Evolutionary conservation across 768 basidiomycete species (phyloP).

Genomic region (Leccinellum rugosiceps): DNA sequence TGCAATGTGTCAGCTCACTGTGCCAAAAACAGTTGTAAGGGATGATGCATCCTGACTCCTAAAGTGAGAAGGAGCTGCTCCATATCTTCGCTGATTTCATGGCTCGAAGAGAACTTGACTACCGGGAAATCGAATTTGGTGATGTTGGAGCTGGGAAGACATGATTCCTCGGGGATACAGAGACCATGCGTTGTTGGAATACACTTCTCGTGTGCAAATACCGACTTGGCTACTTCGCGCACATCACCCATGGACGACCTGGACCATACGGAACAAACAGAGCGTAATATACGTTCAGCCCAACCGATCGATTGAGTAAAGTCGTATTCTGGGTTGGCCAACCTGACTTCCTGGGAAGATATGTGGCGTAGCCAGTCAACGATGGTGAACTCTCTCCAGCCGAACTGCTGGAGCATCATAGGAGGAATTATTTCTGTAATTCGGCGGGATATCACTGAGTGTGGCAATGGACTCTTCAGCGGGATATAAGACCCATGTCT

Average conservation of each 20-base stretch:
- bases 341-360: slow-evolving; percentile 40
- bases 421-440: slow-evolving; percentile 59
- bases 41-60: background rate
- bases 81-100: slow-evolving; percentile 37
- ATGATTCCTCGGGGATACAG: slow-evolving; percentile 63
- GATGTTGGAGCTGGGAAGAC: slow-evolving; percentile 71
- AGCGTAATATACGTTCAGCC: slow-evolving; percentile 69
- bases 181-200: slow-evolving; percentile 55
- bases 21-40: background rate
- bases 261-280: slow-evolving; percentile 67
- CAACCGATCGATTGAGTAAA: slow-evolving; percentile 62
- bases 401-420: slow-evolving; percentile 54
- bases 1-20: slow-evolving; percentile 29
- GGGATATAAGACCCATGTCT: slow-evolving; percentile 54
- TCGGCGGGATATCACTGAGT: slow-evolving; percentile 40
- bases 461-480: background rate
- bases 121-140: background rate
- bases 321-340: slow-evolving; percentile 48
- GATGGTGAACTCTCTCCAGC: slow-evolving; percentile 72
- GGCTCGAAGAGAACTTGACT: background rate
- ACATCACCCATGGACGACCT: too few relatives aligned
- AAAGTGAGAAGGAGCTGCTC: background rate
- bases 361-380: slow-evolving; percentile 71
- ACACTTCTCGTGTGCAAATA: slow-evolving; percentile 32
- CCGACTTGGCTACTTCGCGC: background rate